Evolutionary conservation across 768 basidiomycete species (phyloP).

Genomic region (Aureoboletus auriporus): DNA sequence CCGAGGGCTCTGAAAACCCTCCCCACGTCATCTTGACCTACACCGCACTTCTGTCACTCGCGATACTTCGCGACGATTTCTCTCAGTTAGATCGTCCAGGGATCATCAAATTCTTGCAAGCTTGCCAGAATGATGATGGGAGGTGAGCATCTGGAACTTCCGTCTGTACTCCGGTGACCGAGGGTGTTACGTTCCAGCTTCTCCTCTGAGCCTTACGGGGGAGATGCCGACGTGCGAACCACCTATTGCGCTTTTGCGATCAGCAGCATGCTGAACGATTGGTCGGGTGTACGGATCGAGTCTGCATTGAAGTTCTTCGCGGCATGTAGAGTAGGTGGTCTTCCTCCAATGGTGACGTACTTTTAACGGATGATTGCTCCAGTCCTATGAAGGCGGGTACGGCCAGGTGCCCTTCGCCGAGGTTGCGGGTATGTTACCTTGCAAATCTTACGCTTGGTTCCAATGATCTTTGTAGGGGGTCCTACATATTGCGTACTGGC

Average conservation of each 20-base stretch:
- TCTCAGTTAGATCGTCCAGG: constrained; percentile 63
- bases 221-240: constrained; percentile 78
- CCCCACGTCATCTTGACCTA: constrained; percentile 94
- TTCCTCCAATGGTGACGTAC: neutral
- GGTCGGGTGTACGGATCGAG: constrained; percentile 66
- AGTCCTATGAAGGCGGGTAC: constrained; percentile 94
- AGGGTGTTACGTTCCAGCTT: constrained; percentile 44
- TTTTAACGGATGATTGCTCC: constrained; percentile 3
- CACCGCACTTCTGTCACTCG: constrained; percentile 78
- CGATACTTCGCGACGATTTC: constrained; percentile 86
- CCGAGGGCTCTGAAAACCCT: constrained; percentile 49
- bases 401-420: constrained; percentile 80
- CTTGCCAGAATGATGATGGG: constrained; percentile 78
- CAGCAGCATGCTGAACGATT: constrained; percentile 72
- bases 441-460: neutral
- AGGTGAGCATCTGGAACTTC: constrained; percentile 48
- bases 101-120: constrained; percentile 58
- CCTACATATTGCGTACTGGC: constrained; percentile 92
- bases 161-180: neutral
- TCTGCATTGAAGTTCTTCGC: constrained; percentile 61
- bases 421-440: constrained; percentile 61
- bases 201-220: constrained; percentile 60
- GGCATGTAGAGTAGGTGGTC: constrained; percentile 60
- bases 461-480: constrained; percentile 53
- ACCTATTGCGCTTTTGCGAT: constrained; percentile 87